Conservation (phyloP, 169 alveolate species). For the Plasmodium relictum region DNA sequence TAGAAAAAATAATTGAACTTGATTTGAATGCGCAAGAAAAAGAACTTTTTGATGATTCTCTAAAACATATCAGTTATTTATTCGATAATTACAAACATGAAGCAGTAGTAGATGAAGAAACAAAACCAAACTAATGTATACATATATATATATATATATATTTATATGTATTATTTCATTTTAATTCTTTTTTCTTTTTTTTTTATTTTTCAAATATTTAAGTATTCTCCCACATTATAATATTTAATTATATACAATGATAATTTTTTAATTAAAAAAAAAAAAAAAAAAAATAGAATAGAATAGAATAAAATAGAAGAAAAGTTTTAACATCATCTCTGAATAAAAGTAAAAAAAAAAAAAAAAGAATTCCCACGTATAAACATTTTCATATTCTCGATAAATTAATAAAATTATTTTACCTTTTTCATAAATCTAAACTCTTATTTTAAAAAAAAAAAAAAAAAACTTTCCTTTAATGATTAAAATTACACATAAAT, state of each 20-base stretch:
- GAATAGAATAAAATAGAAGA: background rate
- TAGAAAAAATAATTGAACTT: conserved; percentile 81
- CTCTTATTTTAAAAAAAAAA: conserved; percentile 4
- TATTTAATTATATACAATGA: background rate
- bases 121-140: conserved; percentile 32
- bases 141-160: conserved; percentile 6
- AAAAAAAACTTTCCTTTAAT: background rate
- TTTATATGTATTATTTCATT: conserved; percentile 2
- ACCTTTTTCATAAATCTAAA: background rate
- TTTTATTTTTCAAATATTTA: background rate
- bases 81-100: conserved; percentile 74
- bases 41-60: conserved; percentile 78
- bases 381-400: background rate
- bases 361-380: background rate
- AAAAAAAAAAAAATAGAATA: background rate
- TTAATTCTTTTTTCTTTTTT: background rate
- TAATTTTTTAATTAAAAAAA: background rate
- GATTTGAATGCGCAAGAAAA: conserved; percentile 82
- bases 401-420: conserved; percentile 1
- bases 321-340: background rate
- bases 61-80: conserved; percentile 69
- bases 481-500: background rate
- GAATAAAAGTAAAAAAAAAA: background rate
- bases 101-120: conserved; percentile 56
- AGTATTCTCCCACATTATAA: too few relatives aligned